phyloP scores from a whole-genome alignment of 1,284 basidiomycete species.

The Heliocybe sulcata region DNA sequence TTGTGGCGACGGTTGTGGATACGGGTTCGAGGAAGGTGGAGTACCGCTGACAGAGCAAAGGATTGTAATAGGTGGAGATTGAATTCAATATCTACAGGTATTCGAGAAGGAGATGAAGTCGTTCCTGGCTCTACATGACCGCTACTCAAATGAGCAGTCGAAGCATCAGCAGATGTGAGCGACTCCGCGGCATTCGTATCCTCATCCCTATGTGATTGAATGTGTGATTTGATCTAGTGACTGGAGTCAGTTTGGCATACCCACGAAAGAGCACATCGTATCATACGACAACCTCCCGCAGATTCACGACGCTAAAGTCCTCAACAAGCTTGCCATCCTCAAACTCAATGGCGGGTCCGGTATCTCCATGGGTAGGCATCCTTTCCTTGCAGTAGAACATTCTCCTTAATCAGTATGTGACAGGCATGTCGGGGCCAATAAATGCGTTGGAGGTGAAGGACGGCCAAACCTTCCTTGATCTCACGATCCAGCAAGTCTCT shows the following conservation, averaged over 20 bases:
- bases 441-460: conserved; percentile 90
- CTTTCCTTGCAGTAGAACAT: background rate
- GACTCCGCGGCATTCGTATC: conserved; percentile 3
- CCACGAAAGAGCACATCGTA: conserved; percentile 88
- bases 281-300: conserved; percentile 71
- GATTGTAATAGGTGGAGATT: background rate
- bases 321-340: conserved; percentile 95
- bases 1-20: background rate
- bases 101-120: conserved; percentile 99
- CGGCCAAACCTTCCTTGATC: conserved; percentile 98
- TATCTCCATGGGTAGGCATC: conserved; percentile 82
- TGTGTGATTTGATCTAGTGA: conserved; percentile 45
- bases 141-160: conserved; percentile 93
- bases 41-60: background rate
- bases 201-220: too few species aligned
- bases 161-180: conserved; percentile 91
- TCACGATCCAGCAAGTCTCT: conserved; percentile 96
- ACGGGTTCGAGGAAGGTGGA: background rate
- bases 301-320: conserved; percentile 58
- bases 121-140: conserved; percentile 98
- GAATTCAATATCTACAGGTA: conserved; percentile 42
- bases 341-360: conserved; percentile 99
- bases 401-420: too few species aligned
- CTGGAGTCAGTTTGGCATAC: conserved; percentile 97
- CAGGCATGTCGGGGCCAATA: conserved; percentile 91